phyloP scores from a whole-genome alignment of 371 early-diverging fungal species.

The Blastocladiella emersonii region DNA sequence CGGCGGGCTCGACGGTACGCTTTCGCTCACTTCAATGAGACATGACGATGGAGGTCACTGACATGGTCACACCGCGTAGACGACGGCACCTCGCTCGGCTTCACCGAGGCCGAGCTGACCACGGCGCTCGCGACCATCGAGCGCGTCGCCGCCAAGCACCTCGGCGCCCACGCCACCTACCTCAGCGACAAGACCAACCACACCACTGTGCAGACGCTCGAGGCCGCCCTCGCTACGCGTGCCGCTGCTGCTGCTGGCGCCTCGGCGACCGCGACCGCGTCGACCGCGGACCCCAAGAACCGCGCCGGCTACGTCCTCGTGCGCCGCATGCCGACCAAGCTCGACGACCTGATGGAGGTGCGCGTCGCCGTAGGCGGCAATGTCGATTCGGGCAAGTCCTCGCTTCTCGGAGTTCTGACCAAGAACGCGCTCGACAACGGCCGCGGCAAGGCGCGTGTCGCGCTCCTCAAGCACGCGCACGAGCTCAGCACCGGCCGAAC shows the following conservation, averaged over 20 bases:
- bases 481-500: constrained; percentile 86
- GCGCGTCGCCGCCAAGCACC: constrained; percentile 14
- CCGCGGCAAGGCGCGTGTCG: constrained; percentile 76
- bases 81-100: constrained; percentile 52
- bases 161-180: constrained; percentile 49
- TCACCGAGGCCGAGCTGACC: constrained; percentile 43
- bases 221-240: constrained; percentile 1
- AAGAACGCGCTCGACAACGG: constrained; percentile 84
- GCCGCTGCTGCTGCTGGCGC: constrained; percentile 6
- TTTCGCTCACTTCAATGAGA: not conserved
- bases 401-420: constrained; percentile 77
- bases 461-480: constrained; percentile 81
- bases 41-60: not conserved
- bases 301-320: constrained; percentile 42
- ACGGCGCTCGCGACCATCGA: constrained; percentile 30
- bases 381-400: constrained; percentile 56
- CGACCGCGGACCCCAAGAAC: not conserved
- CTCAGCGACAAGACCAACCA: constrained; percentile 31
- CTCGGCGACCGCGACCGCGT: not conserved
- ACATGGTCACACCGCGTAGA: constrained; percentile 21
- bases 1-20: constrained; percentile 50
- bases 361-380: constrained; percentile 84
- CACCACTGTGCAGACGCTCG: constrained; percentile 6
- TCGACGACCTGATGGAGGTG: constrained; percentile 66
- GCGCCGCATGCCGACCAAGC: constrained; percentile 45